Percentiles rank a stretch among this genome's conserved stretches.
Conservation (phyloP, 2,329 filamentous ascomycete genomes). For the Byssothecium circinans region DNA sequence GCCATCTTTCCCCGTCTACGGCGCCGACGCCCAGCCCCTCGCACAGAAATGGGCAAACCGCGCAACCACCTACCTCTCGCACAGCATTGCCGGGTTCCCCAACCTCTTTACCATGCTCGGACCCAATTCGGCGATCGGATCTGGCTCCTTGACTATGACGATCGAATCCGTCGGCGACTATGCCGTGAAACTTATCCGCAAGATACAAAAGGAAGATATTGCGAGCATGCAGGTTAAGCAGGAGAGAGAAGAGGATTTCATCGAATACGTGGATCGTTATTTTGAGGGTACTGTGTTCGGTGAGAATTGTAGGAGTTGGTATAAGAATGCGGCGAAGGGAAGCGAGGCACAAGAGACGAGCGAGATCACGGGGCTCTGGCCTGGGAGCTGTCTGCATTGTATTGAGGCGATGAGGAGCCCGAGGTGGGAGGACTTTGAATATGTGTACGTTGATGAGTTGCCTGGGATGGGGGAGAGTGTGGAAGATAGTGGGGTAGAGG, state of each 20-base stretch:
- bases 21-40: constrained; percentile 33
- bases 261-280: constrained; percentile 35
- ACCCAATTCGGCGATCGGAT: constrained; percentile 46
- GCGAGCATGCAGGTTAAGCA: constrained; percentile 37
- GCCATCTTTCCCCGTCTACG: constrained; percentile 44
- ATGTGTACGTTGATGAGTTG: constrained; percentile 28
- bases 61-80: constrained; percentile 34
- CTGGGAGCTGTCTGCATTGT: constrained; percentile 36
- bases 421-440: constrained; percentile 41
- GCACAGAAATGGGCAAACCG: constrained; percentile 39
- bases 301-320: constrained; percentile 42
- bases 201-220: constrained; percentile 49
- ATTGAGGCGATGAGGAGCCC: constrained; percentile 37
- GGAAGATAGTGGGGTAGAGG: background rate
- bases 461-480: constrained; percentile 1
- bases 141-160: constrained; percentile 46
- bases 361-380: constrained; percentile 38
- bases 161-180: constrained; percentile 46
- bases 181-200: constrained; percentile 43
- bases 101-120: constrained; percentile 49
- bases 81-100: constrained; percentile 37
- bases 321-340: constrained; percentile 31
- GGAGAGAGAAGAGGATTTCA: constrained; percentile 34
- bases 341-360: constrained; percentile 13
- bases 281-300: constrained; percentile 37